Evolutionary conservation across 1,284 basidiomycete genomes (phyloP).

Genomic region (Takashimella tepidaria): DNA sequence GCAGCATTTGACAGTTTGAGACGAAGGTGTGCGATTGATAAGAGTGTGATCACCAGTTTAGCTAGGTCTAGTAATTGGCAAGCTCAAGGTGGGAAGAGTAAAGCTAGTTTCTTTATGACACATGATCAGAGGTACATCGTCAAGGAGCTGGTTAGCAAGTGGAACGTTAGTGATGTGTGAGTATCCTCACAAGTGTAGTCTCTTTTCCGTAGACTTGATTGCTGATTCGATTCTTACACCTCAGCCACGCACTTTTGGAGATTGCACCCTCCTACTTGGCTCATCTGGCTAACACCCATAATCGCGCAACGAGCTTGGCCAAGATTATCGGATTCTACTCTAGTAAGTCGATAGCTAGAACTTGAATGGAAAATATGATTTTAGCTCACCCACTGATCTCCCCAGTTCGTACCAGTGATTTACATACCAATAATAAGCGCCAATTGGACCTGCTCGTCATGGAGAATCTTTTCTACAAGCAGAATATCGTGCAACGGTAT

Average conservation of each 20-base stretch:
- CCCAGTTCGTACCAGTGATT: conserved; percentile 61
- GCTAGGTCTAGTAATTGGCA: conserved; percentile 61
- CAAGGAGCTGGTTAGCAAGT: conserved; percentile 73
- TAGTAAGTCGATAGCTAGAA: conserved; percentile 14
- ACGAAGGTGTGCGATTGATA: conserved; percentile 61
- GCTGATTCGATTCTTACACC: neutral
- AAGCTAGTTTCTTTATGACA: conserved; percentile 72
- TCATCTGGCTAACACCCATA: conserved; percentile 64
- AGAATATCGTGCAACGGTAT: conserved; percentile 62
- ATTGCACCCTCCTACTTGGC: conserved; percentile 69
- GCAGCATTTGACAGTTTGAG: conserved; percentile 66
- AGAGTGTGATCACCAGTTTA: conserved; percentile 59
- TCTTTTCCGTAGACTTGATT: neutral
- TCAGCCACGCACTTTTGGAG: conserved; percentile 67
- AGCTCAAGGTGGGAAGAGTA: conserved; percentile 55
- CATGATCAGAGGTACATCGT: conserved; percentile 68
- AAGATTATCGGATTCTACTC: conserved; percentile 75
- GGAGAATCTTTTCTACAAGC: conserved; percentile 72
- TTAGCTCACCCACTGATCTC: neutral
- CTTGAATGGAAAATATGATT: conserved; percentile 3
- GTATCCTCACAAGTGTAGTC: no score
- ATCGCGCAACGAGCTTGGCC: conserved; percentile 61
- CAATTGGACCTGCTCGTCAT: conserved; percentile 70
- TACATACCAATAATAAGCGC: conserved; percentile 60
- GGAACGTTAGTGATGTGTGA: conserved; percentile 75